Evolutionary conservation across 2,329 filamentous ascomycete genomes (phyloP), one percentile per base, ranked within the genome.

Genomic region (Aspergillus hiratsukae): DNA sequence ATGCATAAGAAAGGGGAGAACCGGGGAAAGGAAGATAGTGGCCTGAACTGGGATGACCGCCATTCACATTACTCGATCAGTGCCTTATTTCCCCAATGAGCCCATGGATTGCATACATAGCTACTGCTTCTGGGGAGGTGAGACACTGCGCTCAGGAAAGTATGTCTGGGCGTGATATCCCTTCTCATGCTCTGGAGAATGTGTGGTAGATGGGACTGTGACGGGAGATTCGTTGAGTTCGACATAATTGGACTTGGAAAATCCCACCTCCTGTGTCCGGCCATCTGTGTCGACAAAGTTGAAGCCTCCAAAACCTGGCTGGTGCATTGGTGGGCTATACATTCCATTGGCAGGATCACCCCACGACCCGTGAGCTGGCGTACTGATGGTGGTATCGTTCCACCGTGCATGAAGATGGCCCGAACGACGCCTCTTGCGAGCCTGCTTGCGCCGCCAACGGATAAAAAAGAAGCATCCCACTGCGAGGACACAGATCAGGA

Each of bases 401-500:
- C 72, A 75, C 37, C 66, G 66, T 6, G 68, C 69, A 51, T 72
- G 71, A 14, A 74, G 58, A 29, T 71, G 64, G 21, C 58, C 55
- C 0, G 66, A 61, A 21, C 64, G 62, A n/a, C 69, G 67, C 46
- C 62, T 52, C 21, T 67, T 65, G 25, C 65, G 60, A 21, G 62
- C 63, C 56, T 69, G 65, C 62, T 71, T 75, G 49, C 76, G 74
- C n/a, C 75, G 73, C 51, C 69, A 70, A 21, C 74, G 70, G 53
- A 78, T 72, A 54, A 72, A 76, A 59, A 73, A 75, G 64, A 75
- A 74, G 57, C 76, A 78, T 51, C 74, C 72, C 21, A 69, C 64
- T 4, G 66, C 65, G 1, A 69, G 57, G 2, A 64, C 56, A 27
- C 62, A 61, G 28, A 75, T 58, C 2, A 78, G 53, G 27, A 78